Base-by-base conservation (phyloP, 768 basidiomycete species). In the Rubroboletus satanas region DNA sequence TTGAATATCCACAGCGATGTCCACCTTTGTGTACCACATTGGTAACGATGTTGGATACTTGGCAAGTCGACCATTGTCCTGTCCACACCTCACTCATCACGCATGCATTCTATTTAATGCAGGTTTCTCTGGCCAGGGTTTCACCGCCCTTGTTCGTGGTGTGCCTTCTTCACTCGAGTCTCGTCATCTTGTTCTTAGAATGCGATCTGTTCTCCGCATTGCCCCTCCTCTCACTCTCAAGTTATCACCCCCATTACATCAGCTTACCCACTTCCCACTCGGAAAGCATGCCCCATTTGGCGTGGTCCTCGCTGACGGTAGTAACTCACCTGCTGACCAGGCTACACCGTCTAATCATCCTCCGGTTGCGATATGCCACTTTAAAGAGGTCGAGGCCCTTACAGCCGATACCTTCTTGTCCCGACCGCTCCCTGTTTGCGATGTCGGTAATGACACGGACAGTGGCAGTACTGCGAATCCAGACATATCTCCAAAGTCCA, bases 51-150 rank as follows among this genome's bases (percentile, higher is more conserved):
- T 63, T 49, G 39, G 26, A 43, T 36, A 11, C 32, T 39, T 21
- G 37, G 45, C 21, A 50, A 32, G 14, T 26, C 18, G 17, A 17
- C 56, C 56, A 65, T 67, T 67, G 62, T 56, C 33, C 21, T 29
- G 51, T 55, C 63, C 58, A 57, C 51, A 57, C 7, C 18, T 17
- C 51, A 28, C 35, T 45, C 41, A 6, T 1, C 55, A 44, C 49
- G 42, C 18, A 32, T 26, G 45, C 18, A 21, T 18, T 33, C 18
- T 56, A 66, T 68, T 63, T 66, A 63, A 61, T n/a, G 32, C 50
- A 26, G 32, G 35, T 7, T 10, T 2, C 31, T 33, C 32, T 38
- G 33, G 14, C 39, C 8, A 9, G 7, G 5, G 2, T 4, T 29
- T 38, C 45, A 15, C 44, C 10, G 2, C 23, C 45, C 47, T 21